phyloP scores from a whole-genome alignment of 2,329 filamentous ascomycete species.

The Trichoderma endophyticum region DNA sequence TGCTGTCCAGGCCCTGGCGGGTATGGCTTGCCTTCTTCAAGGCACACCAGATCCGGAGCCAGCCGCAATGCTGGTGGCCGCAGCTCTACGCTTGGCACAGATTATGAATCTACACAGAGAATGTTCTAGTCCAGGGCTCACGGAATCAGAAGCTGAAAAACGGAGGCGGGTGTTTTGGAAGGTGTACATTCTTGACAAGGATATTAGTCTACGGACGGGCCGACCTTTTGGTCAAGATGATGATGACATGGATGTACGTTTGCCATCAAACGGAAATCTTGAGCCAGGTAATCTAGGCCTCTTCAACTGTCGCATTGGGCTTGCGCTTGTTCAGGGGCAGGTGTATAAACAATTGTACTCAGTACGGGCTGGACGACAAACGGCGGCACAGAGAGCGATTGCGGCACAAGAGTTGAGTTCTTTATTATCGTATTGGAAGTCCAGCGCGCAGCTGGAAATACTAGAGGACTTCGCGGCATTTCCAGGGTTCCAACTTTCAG shows the following conservation, averaged over 20 bases:
- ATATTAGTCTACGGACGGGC: background rate
- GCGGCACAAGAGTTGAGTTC: slow-evolving; percentile 3
- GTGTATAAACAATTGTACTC: slow-evolving; percentile 6
- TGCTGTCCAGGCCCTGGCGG: slow-evolving; percentile 3
- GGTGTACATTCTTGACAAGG: slow-evolving; percentile 9
- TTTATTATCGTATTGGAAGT: slow-evolving; percentile 10
- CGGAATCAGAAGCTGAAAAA: background rate
- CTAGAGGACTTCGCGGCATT: background rate
- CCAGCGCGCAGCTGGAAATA: background rate
- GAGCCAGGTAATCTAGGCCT: background rate
- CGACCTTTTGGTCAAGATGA: slow-evolving; percentile 8
- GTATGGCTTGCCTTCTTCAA: slow-evolving; percentile 6
- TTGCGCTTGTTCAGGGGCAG: slow-evolving; percentile 5
- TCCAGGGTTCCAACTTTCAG: background rate
- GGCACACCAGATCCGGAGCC: background rate
- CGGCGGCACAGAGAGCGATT: background rate
- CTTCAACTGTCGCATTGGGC: slow-evolving; percentile 7
- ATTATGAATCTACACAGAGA: slow-evolving; percentile 9
- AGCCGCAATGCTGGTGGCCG: slow-evolving; percentile 1
- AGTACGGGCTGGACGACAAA: background rate
- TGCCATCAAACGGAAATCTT: background rate
- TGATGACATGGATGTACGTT: slow-evolving; percentile 5
- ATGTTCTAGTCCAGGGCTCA: background rate
- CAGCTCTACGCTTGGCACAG: slow-evolving; percentile 2
- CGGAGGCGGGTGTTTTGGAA: slow-evolving; percentile 10